Evolutionary conservation across 768 basidiomycete species (phyloP), one percentile per base, ranked within the genome.

Genomic region (Kwoniella pini): DNA sequence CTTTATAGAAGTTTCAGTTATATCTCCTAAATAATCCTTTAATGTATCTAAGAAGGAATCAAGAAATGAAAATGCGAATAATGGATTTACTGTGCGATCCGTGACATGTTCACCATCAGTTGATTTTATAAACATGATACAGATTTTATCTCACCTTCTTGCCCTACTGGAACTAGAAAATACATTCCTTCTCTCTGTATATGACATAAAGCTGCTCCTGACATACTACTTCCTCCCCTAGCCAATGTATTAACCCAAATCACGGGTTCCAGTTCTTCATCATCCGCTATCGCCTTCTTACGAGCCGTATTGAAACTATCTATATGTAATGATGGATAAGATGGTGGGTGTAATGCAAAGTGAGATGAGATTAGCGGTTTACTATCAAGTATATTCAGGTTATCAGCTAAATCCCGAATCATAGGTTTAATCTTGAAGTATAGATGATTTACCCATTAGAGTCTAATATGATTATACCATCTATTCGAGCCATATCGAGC

Each of bases 331-430:
- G 92, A 81, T 1, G 93, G 87, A 77, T 91, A 92, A 1, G 87
- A 85, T 0, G 88, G 79, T 11, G 88, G 83, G 43, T 85, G 86
- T 17, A 86, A 86, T 55, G 88, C 86, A 80, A 94, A 96, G 39
- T 88, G 89, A 28, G 92, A 92, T 79, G 92, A 90, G 65, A 94
- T 89, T 66, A 96, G 88, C 24, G 92, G 86, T 45, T 85, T 79
- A 28, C 80, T 82, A 42, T 22, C 22, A 36, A 39, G n/a, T 51
- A 36, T 19, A 24, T 26, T 45, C 42, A 21, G 13, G n/a, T 44
- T 54, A 42, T n/a, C n/a, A 60, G 57, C 24, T 38, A 21, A 0
- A 1, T 28, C 26, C 19, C 42, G 11, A 17, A 12, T 13, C 10
- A 46, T 13, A 26, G 12, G 45, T 24, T 21, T n/a, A 4, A n/a